Conservation (phyloP, 2,329 filamentous ascomycete genomes). For the Didymella arachidicola region DNA sequence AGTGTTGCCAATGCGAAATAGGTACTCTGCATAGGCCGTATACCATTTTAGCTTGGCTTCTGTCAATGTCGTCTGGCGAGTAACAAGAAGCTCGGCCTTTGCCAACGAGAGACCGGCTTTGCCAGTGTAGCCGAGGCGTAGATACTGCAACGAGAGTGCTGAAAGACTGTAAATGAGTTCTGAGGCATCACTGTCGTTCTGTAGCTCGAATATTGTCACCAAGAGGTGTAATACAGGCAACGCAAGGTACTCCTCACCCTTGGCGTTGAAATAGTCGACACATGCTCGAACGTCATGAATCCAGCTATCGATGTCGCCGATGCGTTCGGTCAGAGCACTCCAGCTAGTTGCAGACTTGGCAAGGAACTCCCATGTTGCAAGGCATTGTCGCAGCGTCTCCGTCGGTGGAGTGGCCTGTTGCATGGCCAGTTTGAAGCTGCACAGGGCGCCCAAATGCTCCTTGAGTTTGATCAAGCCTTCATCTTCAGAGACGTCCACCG, state of each 20-base stretch:
- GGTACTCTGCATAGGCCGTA: conserved; percentile 77
- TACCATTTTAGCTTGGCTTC: conserved; percentile 66
- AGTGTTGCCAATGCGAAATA: conserved; percentile 70
- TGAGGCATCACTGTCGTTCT: conserved; percentile 47
- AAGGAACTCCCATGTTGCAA: conserved; percentile 51
- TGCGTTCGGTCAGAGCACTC: conserved; percentile 51
- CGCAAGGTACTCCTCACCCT: conserved; percentile 61
- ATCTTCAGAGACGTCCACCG: conserved; percentile 38
- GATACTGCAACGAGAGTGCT: conserved; percentile 63
- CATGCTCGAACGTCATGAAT: conserved; percentile 61
- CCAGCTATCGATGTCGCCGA: conserved; percentile 62
- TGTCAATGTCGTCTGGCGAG: conserved; percentile 51
- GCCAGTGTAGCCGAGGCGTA: conserved; percentile 67
- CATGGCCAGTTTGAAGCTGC: conserved; percentile 55
- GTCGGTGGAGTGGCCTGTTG: conserved; percentile 39
- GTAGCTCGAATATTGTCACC: conserved; percentile 58
- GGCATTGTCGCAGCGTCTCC: conserved; percentile 39
- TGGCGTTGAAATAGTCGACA: conserved; percentile 65
- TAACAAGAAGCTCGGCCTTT: conserved; percentile 62
- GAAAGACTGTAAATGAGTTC: conserved; percentile 54
- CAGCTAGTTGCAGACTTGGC: conserved; percentile 43
- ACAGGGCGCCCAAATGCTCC: conserved; percentile 47
- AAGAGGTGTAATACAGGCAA: conserved; percentile 60
- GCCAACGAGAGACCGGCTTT: conserved; percentile 66
- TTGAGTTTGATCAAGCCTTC: conserved; percentile 42